These are phyloP conservation scores for Anthracocystis panici-leucophaei DNA, from an alignment of 1,284 basidiomycete species.

Conservation along the genomic window DNA sequence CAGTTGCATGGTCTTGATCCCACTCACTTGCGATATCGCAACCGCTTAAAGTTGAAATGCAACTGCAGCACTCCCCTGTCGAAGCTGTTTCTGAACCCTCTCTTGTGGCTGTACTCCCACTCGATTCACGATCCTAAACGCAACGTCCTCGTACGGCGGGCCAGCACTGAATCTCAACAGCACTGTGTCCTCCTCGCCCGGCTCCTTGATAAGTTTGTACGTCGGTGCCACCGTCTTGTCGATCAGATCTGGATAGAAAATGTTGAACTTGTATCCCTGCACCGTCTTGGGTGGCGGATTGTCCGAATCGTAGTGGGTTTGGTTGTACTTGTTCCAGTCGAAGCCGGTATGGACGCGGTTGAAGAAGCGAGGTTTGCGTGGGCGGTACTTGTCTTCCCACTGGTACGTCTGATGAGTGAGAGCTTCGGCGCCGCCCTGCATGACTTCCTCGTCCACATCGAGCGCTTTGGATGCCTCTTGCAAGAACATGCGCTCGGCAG, in stretches of 20 bases:
- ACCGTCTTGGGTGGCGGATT: constrained; percentile 69
- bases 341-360: constrained; percentile 99
- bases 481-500: constrained; percentile 55
- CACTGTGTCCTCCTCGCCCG: constrained; percentile 93
- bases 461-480: constrained; percentile 79
- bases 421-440: constrained; percentile 85
- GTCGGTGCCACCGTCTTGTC: constrained; percentile 96
- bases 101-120: constrained; percentile 97
- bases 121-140: constrained; percentile 97
- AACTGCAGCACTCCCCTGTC: constrained; percentile 73
- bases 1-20: background rate
- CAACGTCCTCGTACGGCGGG: constrained; percentile 98
- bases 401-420: constrained; percentile 80
- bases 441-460: constrained; percentile 93
- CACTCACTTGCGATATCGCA: constrained; percentile 64
- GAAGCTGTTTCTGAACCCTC: constrained; percentile 74
- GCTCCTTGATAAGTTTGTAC: constrained; percentile 83
- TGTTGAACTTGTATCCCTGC: constrained; percentile 94
- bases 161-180: constrained; percentile 93
- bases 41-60: constrained; percentile 66
- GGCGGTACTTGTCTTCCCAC: constrained; percentile 98
- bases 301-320: constrained; percentile 68
- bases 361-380: constrained; percentile 98
- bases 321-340: constrained; percentile 90
- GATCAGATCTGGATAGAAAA: constrained; percentile 94